Base-by-base conservation (phyloP, 2,329 filamentous ascomycete genomes). In the Blastomyces emzantsi region DNA sequence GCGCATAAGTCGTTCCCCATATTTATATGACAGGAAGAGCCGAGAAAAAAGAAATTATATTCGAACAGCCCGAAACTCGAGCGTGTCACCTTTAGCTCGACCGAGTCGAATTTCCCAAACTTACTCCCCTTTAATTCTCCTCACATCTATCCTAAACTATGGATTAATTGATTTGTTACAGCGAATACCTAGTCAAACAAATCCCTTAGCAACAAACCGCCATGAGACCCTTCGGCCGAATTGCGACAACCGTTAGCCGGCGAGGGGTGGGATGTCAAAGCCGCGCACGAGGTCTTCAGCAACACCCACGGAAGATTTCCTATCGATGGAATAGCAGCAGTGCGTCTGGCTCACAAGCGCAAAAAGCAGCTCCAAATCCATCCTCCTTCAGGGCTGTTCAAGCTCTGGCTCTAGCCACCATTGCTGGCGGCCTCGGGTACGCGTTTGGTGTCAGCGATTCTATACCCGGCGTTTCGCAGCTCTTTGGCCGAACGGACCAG, bases 371-470 rank as follows among this genome's bases (percentile, higher is more conserved):
- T 9, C 57, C 51, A 19, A 51, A 59, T 30, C 25, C 54, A 25
- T 61, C 51, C 15, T 56, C 52, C 15, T 62, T 62, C 60, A 66
- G 54, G 30, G n/a, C 33, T 54, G 54, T 63, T n/a, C 59, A 64
- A 33, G 57, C 64, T 52, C 13, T 83, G 1, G 71, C 83, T 19
- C 72, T 82, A 57, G 77, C 81, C 58, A 77, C 78, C 36, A 78
- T 82, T 59, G 80, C 81, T 22, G 80, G 79, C 36, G 78, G 79
- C 13, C 69, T 81, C n/a, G 79, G 82, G 3, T 85, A 85, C 67
- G 72, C 77, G 17, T 78, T 79, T 63, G 82, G 82, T 28, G 73
- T 75, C 63, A 78, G 75, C 62, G 77, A 78, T 66, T 73, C 75
- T n/a, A 65, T 69, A 13, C 67, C 70, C 11, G 67, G 70, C 59